phyloP scores from a whole-genome alignment of 306 rosid genomes.

The Vigna hirtella region DNA sequence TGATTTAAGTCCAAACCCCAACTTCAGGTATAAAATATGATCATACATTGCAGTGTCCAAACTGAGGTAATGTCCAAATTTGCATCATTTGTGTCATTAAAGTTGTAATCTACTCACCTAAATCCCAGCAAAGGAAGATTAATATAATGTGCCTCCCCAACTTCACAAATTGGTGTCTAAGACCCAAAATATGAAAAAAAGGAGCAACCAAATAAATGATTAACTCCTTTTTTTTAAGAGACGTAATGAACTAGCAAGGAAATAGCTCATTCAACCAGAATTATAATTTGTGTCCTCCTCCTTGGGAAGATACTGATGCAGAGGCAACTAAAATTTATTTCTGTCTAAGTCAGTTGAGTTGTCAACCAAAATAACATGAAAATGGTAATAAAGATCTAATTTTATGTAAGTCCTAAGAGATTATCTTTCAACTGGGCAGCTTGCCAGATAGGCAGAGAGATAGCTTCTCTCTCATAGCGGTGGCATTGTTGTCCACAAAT shows the following conservation, averaged over 20 bases:
- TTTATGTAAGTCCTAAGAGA: conserved; percentile 3
- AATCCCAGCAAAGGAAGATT: conserved; percentile 3
- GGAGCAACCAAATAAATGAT: background rate
- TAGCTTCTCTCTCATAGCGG: conserved; percentile 65
- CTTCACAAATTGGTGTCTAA: background rate
- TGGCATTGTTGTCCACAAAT: conserved; percentile 56
- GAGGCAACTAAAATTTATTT: conserved; percentile 30
- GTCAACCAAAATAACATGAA: conserved; percentile 24
- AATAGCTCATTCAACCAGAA: conserved; percentile 1
- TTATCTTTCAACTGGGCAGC: conserved; percentile 33
- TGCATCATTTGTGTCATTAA: background rate
- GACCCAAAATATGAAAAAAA: background rate
- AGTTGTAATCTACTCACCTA: background rate
- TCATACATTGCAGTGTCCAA: background rate
- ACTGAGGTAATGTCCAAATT: background rate
- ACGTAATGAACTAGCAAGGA: conserved; percentile 1
- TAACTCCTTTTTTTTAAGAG: background rate
- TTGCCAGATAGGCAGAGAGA: conserved; percentile 61
- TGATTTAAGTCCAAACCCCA: too few relatives aligned
- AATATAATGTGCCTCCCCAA: background rate
- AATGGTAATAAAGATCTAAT: conserved; percentile 21
- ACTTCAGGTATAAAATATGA: too few relatives aligned
- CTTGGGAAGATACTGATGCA: conserved; percentile 24
- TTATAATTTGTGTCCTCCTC: background rate
- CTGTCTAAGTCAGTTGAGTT: conserved; percentile 26